A percentile compares a stretch with the other conserved stretches of the same genome.
phyloP scores from a whole-genome alignment of 495 filamentous ascomycete species.

The Xylaria flabelliformis region DNA sequence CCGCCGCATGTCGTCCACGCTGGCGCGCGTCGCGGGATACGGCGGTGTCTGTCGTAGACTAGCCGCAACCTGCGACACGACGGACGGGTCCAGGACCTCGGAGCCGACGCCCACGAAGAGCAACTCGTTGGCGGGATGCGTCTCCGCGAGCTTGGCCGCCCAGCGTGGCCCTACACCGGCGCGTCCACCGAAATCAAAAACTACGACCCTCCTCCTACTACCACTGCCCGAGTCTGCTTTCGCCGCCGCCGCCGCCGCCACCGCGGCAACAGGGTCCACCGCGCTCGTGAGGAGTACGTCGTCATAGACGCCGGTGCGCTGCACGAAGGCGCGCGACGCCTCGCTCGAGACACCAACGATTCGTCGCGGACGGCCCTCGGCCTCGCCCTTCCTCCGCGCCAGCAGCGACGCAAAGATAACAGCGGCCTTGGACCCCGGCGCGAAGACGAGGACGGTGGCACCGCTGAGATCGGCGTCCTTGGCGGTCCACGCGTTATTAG shows the following conservation, averaged over 20 bases:
- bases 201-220: conserved; percentile 47
- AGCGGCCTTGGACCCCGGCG: conserved; percentile 59
- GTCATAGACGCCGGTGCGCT: conserved; percentile 44
- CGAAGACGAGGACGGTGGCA: conserved; percentile 50
- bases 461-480: conserved; percentile 54
- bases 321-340: conserved; percentile 39
- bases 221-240: neutral
- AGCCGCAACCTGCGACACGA: conserved; percentile 26
- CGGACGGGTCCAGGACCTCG: conserved; percentile 37
- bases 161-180: conserved; percentile 46
- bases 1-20: conserved; percentile 52
- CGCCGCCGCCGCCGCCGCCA: neutral
- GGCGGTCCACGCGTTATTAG: conserved; percentile 5
- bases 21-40: conserved; percentile 44
- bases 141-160: conserved; percentile 38
- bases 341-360: conserved; percentile 48
- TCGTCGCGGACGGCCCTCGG: conserved; percentile 32
- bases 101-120: conserved; percentile 49
- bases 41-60: conserved; percentile 21
- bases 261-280: conserved; percentile 20
- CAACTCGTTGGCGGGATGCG: conserved; percentile 35
- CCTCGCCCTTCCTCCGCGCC: conserved; percentile 30
- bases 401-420: conserved; percentile 50
- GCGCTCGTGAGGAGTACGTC: conserved; percentile 41
- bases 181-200: conserved; percentile 61